Conservation (phyloP, 1,139 yeast species). For the Geotrichum fermentans region DNA sequence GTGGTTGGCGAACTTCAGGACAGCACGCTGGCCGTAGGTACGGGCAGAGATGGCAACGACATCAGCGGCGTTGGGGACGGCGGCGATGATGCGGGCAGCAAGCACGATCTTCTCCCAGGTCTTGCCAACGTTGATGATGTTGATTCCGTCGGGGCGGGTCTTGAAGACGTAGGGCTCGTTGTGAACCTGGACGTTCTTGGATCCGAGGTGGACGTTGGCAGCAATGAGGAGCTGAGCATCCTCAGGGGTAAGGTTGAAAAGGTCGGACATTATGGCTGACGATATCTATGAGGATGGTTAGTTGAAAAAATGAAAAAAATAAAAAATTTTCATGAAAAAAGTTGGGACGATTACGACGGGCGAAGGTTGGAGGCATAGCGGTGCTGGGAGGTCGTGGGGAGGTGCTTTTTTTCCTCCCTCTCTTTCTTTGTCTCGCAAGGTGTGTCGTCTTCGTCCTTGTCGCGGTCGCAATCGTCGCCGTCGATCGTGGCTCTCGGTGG, state of each 20-base stretch:
- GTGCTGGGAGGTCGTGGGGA: too few species aligned
- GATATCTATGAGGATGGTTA: constrained; percentile 9
- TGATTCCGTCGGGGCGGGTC: constrained; percentile 99
- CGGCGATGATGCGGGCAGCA: constrained; percentile 99
- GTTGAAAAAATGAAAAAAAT: not conserved
- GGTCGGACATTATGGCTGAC: constrained; percentile 53
- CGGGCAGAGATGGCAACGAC: constrained; percentile 99
- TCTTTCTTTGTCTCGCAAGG: too few species aligned
- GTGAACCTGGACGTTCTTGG: constrained; percentile 99
- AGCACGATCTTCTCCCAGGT: constrained; percentile 99
- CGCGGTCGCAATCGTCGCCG: too few species aligned
- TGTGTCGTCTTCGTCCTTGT: too few species aligned
- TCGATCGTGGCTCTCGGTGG: too few species aligned
- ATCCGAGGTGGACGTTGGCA: constrained; percentile 99
- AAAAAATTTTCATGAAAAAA: too few species aligned
- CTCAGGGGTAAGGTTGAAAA: constrained; percentile 85
- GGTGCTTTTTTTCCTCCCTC: too few species aligned
- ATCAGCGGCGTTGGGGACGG: constrained; percentile 97
- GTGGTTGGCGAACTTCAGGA: constrained; percentile 98
- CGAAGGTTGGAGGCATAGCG: not conserved
- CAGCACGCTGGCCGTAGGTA: constrained; percentile 99
- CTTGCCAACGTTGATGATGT: constrained; percentile 96
- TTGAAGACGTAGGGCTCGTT: constrained; percentile 98
- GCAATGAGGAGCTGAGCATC: constrained; percentile 99
- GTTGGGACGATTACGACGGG: not conserved